Evolutionary conservation across 345 rosid species (phyloP).

Genomic region (Hibiscus trionum): DNA sequence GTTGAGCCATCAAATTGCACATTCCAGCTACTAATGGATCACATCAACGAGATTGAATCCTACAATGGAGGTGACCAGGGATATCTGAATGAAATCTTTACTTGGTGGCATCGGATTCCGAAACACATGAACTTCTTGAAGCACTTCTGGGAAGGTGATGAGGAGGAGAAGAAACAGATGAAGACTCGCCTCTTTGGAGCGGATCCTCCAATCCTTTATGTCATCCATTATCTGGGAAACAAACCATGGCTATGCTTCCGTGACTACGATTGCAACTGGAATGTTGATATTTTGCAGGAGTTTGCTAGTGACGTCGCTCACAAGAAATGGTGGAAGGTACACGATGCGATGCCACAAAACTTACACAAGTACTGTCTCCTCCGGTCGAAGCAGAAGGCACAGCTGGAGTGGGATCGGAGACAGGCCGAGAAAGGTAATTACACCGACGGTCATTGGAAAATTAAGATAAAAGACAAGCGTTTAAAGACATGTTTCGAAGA

Average conservation of each 20-base stretch:
- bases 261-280: constrained; percentile 97
- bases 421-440: constrained; percentile 75
- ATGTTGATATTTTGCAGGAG: constrained; percentile 68
- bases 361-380: constrained; percentile 68
- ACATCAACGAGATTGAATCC: constrained; percentile 72
- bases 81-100: constrained; percentile 78
- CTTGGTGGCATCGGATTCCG: constrained; percentile 98
- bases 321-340: constrained; percentile 80
- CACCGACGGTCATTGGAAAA: constrained; percentile 79
- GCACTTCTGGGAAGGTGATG: constrained; percentile 94
- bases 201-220: constrained; percentile 74
- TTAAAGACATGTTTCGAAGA: constrained; percentile 59
- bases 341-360: constrained; percentile 68
- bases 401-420: constrained; percentile 80
- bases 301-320: constrained; percentile 86
- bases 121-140: constrained; percentile 92
- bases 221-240: constrained; percentile 73
- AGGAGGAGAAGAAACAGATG: constrained; percentile 58
- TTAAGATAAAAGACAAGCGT: constrained; percentile 64
- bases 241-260: constrained; percentile 90
- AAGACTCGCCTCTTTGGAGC: constrained; percentile 69
- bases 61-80: constrained; percentile 98
- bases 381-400: constrained; percentile 77
- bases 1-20: constrained; percentile 82
- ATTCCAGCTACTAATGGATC: constrained; percentile 76